Percentiles rank a stretch among this genome's conserved stretches.
phyloP scores from a whole-genome alignment of 108 stramenopile genomes.

The Cyclotella atomus region DNA sequence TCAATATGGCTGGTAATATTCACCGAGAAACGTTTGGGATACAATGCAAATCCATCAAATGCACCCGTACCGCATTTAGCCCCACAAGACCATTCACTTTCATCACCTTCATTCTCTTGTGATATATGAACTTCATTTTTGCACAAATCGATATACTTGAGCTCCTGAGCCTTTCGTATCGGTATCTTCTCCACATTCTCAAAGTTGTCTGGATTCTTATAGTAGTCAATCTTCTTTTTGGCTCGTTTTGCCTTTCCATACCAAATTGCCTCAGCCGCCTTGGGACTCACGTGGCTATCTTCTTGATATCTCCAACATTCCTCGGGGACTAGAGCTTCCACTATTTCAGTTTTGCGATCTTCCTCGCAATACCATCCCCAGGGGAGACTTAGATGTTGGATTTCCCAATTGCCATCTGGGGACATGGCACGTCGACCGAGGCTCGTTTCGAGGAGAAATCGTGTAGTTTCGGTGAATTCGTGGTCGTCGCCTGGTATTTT shows the following conservation, averaged over 20 bases:
- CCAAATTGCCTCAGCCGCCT: not conserved
- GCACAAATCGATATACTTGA: constrained; percentile 3
- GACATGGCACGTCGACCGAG: constrained; percentile 9
- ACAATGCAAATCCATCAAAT: constrained; percentile 24
- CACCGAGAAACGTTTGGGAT: constrained; percentile 52
- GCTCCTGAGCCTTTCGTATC: not conserved
- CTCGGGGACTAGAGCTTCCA: constrained; percentile 15
- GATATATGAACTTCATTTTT: constrained; percentile 26
- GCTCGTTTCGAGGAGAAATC: constrained; percentile 5
- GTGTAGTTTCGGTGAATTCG: not conserved
- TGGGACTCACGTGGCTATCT: constrained; percentile 10
- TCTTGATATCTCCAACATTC: constrained; percentile 24
- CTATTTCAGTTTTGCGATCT: constrained; percentile 3
- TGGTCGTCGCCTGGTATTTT: not conserved
- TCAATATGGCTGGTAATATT: constrained; percentile 46
- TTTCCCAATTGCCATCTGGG: constrained; percentile 25
- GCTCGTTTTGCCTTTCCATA: not conserved
- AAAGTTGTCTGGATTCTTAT: constrained; percentile 12
- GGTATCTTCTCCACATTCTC: not conserved
- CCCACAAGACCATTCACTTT: constrained; percentile 20
- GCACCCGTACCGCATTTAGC: constrained; percentile 30
- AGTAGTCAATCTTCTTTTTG: not conserved
- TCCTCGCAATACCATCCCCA: constrained; percentile 22
- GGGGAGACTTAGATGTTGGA: constrained; percentile 26
- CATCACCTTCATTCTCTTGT: constrained; percentile 8